Conservation (phyloP, 257 asterid species). For the Lycium barbarum region DNA sequence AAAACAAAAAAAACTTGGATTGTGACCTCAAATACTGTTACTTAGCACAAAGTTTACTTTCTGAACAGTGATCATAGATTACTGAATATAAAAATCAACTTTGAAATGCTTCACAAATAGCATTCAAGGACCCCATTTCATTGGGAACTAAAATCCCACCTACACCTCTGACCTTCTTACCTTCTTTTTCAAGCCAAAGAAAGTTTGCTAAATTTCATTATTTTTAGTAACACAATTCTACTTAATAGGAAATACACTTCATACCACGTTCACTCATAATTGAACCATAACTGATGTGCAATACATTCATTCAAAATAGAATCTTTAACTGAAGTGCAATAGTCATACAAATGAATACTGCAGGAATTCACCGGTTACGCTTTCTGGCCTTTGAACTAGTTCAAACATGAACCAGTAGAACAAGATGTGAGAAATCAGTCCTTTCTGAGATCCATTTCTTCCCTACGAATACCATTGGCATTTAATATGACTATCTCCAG, state of each 20-base stretch:
- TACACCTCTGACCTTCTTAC: not conserved
- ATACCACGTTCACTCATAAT: not conserved
- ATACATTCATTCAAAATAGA: not conserved
- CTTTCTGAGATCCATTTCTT: conserved; percentile 72
- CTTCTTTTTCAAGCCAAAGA: not conserved
- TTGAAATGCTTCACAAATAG: not conserved
- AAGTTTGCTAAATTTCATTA: not conserved
- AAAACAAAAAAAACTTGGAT: not conserved
- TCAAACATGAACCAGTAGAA: not conserved
- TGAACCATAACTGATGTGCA: not conserved
- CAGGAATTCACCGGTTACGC: not conserved
- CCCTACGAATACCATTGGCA: conserved; percentile 64
- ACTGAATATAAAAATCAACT: not conserved
- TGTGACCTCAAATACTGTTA: not conserved
- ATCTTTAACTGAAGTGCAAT: not conserved
- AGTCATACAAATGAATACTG: not conserved
- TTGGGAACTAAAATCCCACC: not conserved
- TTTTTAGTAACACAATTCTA: not conserved
- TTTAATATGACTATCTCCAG: conserved; percentile 71
- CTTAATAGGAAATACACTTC: not conserved
- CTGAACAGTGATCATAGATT: not conserved
- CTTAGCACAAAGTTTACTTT: not conserved
- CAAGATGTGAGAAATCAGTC: conserved; percentile 45
- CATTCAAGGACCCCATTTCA: not conserved
- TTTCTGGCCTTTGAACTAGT: not conserved